Evolutionary conservation across 2,329 filamentous ascomycete genomes (phyloP).

Genomic region (Colletotrichum graminicola): DNA sequence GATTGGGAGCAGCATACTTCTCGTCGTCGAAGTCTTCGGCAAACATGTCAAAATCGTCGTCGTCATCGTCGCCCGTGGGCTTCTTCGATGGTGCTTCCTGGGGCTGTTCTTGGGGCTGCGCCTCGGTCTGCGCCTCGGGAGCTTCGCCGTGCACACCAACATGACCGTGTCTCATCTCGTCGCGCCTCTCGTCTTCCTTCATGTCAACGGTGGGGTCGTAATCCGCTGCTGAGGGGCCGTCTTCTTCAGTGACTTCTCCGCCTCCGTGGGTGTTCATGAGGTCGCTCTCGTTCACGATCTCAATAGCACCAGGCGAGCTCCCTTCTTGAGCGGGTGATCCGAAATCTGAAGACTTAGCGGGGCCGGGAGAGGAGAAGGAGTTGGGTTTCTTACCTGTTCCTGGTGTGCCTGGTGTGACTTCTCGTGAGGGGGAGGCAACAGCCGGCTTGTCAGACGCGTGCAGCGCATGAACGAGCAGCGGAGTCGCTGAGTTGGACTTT

Average conservation of each 20-base stretch:
- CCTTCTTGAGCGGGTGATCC: conserved; percentile 62
- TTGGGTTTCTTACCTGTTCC: conserved; percentile 57
- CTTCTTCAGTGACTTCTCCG: conserved; percentile 60
- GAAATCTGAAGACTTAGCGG: conserved; percentile 51
- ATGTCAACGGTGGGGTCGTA: conserved; percentile 92
- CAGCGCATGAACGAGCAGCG: conserved; percentile 81
- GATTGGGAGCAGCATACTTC: conserved; percentile 70
- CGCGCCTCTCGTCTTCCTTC: conserved; percentile 82
- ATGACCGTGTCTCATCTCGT: conserved; percentile 73
- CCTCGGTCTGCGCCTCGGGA: conserved; percentile 43
- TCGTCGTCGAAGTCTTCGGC: conserved; percentile 81
- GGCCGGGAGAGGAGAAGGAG: not conserved
- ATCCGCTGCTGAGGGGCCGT: conserved; percentile 91
- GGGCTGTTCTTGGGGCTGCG: conserved; percentile 50
- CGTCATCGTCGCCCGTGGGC: conserved; percentile 63
- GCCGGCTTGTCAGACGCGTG: conserved; percentile 71
- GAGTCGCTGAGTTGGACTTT: conserved; percentile 81
- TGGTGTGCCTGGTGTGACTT: conserved; percentile 55
- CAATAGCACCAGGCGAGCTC: conserved; percentile 70
- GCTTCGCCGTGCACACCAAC: conserved; percentile 63
- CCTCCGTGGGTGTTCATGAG: conserved; percentile 72
- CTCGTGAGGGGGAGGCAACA: conserved; percentile 65
- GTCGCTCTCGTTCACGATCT: conserved; percentile 75
- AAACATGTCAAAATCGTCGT: conserved; percentile 89
- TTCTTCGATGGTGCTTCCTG: conserved; percentile 50